phyloP scores from a whole-genome alignment of 2,329 filamentous ascomycete species.

The Cryphonectria nitschkei region DNA sequence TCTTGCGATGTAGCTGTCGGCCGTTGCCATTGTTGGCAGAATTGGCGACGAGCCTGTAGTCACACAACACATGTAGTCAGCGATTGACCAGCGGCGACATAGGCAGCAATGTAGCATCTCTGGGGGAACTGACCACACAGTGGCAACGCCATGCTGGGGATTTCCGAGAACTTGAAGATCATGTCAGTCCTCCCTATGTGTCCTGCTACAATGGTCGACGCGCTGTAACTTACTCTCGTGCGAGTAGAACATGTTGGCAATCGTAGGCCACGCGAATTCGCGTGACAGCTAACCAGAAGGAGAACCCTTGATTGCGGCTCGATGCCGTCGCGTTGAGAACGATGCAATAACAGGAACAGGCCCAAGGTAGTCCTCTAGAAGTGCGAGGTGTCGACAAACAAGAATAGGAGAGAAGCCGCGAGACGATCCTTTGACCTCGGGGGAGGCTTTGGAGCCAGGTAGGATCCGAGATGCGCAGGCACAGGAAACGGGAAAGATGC shows the following conservation, averaged over 20 bases:
- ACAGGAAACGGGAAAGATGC: not conserved
- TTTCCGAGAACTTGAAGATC: slow-evolving; percentile 73
- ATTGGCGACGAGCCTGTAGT: slow-evolving; percentile 82
- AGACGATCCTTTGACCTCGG: not conserved
- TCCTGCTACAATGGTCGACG: slow-evolving; percentile 1
- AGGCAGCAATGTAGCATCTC: not conserved
- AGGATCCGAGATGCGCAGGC: too few relatives aligned
- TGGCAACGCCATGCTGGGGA: slow-evolving; percentile 88
- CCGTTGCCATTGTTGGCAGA: slow-evolving; percentile 73
- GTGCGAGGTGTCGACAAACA: not conserved
- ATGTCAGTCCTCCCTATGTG: slow-evolving; percentile 28
- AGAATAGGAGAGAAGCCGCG: not conserved
- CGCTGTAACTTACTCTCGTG: slow-evolving; percentile 75
- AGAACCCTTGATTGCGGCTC: not conserved
- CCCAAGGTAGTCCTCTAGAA: not conserved
- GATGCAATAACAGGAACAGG: not conserved
- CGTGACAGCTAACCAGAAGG: not conserved
- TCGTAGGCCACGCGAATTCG: slow-evolving; percentile 7
- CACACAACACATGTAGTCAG: slow-evolving; percentile 8
- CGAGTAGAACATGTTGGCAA: slow-evolving; percentile 83
- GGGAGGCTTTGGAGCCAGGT: not conserved
- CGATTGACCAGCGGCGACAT: not conserved
- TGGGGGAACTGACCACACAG: slow-evolving; percentile 73
- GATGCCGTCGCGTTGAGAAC: not conserved
- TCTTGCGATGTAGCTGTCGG: slow-evolving; percentile 79